Conservation (phyloP, 208 protist genomes). For the Leishmania gerbilli region DNA sequence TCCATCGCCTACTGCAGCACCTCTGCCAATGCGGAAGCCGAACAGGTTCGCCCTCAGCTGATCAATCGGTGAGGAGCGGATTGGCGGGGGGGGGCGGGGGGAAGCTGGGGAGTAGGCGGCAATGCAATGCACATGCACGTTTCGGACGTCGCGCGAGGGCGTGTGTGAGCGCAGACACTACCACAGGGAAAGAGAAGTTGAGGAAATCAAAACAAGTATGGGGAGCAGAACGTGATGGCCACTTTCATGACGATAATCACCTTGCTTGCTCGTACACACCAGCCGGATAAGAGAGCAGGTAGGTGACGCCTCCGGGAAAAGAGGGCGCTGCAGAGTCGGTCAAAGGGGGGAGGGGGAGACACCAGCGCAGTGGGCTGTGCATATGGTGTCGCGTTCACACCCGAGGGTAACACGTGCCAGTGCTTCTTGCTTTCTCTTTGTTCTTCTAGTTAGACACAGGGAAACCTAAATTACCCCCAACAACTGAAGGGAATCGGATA, state of each 20-base stretch:
- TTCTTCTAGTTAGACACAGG: conserved; percentile 1
- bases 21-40: not conserved
- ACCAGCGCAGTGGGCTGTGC: not conserved
- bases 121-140: not conserved
- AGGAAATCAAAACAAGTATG: not conserved
- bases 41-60: not conserved
- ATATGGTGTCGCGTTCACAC: not conserved
- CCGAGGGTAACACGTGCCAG: not conserved
- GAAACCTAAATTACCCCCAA: not conserved
- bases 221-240: not conserved
- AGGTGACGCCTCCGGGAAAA: too few species aligned
- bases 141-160: not conserved
- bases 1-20: not conserved
- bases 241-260: not conserved
- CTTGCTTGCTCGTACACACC: not conserved
- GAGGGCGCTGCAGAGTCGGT: not conserved
- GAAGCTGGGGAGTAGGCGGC: not conserved
- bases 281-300: not conserved
- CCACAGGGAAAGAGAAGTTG: not conserved
- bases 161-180: not conserved
- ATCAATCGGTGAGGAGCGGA: not conserved
- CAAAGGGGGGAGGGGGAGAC: not conserved
- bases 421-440: conserved; percentile 1
- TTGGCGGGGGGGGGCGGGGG: not conserved
- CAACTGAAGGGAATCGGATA: not conserved